A percentile compares a stretch with the other conserved stretches of the same genome.
Conservation (phyloP, 441 rosid species). For the Adansonia grandidieri region DNA sequence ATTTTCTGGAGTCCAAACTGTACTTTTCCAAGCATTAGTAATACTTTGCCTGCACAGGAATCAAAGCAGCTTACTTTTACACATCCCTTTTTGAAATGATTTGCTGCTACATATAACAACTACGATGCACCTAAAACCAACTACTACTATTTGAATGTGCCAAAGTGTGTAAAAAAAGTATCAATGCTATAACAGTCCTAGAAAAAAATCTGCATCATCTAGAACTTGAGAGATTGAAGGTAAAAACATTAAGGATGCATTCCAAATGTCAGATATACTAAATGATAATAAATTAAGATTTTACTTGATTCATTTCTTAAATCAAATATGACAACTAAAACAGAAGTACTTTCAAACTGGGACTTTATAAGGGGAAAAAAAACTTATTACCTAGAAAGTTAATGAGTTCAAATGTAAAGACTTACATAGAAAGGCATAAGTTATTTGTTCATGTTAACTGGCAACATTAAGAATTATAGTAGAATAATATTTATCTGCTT, state of each 20-base stretch:
- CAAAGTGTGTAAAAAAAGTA: background rate
- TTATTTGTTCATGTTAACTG: slow-evolving; percentile 18
- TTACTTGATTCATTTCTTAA: slow-evolving; percentile 6
- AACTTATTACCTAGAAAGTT: background rate
- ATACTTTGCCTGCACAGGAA: slow-evolving; percentile 59
- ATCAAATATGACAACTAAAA: background rate
- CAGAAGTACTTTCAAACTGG: background rate
- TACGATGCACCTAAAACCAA: background rate
- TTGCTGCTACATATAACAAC: background rate
- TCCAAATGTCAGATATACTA: background rate
- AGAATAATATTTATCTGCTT: slow-evolving; percentile 27
- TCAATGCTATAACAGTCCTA: background rate
- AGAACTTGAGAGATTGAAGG: background rate
- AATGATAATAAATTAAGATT: background rate
- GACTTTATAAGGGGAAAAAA: background rate
- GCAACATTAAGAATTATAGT: background rate
- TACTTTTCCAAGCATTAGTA: slow-evolving; percentile 73
- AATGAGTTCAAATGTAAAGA: background rate
- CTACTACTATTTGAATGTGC: background rate
- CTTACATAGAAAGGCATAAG: background rate
- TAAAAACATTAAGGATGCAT: background rate
- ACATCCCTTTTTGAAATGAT: background rate
- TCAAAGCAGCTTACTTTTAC: slow-evolving; percentile 13
- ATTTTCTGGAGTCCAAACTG: slow-evolving; percentile 71
- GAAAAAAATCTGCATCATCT: background rate